Base-by-base conservation (phyloP, 2,329 filamentous ascomycete genomes). In the Curvularia hawaiiensis region DNA sequence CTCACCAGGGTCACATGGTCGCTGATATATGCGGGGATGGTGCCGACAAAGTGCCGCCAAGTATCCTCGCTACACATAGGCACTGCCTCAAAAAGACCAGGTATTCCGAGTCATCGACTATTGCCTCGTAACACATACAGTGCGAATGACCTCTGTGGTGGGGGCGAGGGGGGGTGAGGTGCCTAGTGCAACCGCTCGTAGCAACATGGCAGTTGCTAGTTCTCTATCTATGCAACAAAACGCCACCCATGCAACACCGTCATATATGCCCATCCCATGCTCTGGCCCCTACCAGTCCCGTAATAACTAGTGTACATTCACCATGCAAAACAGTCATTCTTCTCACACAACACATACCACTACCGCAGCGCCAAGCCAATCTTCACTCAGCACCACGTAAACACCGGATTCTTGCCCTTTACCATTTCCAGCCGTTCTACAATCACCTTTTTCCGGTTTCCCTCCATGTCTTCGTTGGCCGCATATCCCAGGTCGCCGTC, bases 401-500 rank as follows among this genome's bases (percentile, higher is more conserved):
- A 99, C 31, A 99, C 92, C 2, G 95, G 95, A 73, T 96, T 96
- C 75, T 90, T 90, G 73, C 88, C 91, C 83, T 98, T 98, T 61
- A 99, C 95, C 59, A 94, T 90, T 81, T 99, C 95, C 57, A 99
- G 79, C 62, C 95, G 84, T 82, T 99, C 95, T 47, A 99, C 93
- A 81, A 99, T 98, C 47, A 99, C 95, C 78, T 95, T 96, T 68
- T 93, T 86, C 74, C 90, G 88, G 70, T 92, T 91, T 12, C 91
- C 91, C 77, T 98, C 95, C 86, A 96, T 92, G 26, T 92, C 95
- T 75, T 94, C 91, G 0, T 95, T 95, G 1, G 93, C 94, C 11
- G 93, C 92, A 77, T 96, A 99, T 10, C 95, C 95, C 28, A 99
- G 79, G 77, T 99, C 95, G 0, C 95, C 95, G 69, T 97, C 93